A percentile compares a stretch with the other conserved stretches of the same genome.
These are phyloP conservation scores for Ganoderma lingzhi DNA, from an alignment of 1,284 basidiomycete species.

Conservation along the genomic window DNA sequence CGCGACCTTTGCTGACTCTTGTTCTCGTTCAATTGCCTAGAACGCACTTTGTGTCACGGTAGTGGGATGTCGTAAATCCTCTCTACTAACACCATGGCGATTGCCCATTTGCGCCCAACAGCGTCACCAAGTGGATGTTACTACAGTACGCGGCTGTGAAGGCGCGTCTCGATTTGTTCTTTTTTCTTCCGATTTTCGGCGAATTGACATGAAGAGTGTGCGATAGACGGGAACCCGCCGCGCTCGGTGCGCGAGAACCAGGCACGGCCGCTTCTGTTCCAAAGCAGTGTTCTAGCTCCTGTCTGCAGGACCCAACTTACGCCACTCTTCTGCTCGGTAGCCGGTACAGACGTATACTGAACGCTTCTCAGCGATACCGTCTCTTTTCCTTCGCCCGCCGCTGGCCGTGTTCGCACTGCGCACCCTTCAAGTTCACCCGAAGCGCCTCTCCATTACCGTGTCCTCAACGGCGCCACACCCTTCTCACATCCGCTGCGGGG, in stretches of 20 bases:
- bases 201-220: conserved; percentile 5
- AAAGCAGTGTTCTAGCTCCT: background rate
- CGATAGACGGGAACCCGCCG: background rate
- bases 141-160: background rate
- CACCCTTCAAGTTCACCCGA: background rate
- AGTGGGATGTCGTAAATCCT: background rate
- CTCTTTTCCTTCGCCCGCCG: conserved; percentile 7
- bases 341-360: conserved; percentile 2
- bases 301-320: conserved; percentile 7
- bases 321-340: conserved; percentile 8
- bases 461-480: background rate
- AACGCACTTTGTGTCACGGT: background rate
- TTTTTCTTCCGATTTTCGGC: conserved; percentile 4
- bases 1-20: background rate
- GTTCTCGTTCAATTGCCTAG: background rate
- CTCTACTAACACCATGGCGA: background rate
- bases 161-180: background rate
- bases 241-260: conserved; percentile 1
- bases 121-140: background rate
- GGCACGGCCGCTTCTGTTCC: conserved; percentile 1
- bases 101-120: background rate
- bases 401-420: background rate
- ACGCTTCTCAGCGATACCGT: conserved; percentile 9
- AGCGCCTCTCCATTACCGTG: background rate
- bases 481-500: conserved; percentile 8